Evolutionary conservation across 2,329 filamentous ascomycete genomes (phyloP).

Genomic region (Talaromyces sp.): DNA sequence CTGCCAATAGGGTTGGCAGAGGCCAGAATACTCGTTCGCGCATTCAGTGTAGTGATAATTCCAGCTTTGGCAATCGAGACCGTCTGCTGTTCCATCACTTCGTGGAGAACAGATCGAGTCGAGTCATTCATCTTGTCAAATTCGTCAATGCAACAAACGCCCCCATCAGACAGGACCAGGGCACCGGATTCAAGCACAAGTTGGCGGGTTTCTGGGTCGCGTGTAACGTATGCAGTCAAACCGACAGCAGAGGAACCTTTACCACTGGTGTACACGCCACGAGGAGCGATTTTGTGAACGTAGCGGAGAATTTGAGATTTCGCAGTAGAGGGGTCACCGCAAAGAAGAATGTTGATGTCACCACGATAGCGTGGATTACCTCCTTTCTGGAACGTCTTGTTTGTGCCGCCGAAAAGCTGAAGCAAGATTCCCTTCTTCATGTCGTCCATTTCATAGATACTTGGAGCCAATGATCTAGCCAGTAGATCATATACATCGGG

Average conservation of each 20-base stretch:
- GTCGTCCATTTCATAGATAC: conserved; percentile 96
- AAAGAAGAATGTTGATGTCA: conserved; percentile 95
- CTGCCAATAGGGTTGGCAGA: conserved; percentile 97
- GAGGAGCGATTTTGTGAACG: conserved; percentile 94
- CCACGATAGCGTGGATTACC: conserved; percentile 93
- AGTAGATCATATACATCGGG: conserved; percentile 91
- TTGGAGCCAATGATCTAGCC: conserved; percentile 84
- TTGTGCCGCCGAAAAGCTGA: conserved; percentile 94
- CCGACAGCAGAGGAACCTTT: conserved; percentile 73
- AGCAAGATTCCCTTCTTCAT: conserved; percentile 98
- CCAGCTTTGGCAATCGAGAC: conserved; percentile 74
- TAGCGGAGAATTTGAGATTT: conserved; percentile 95
- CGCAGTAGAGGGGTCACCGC: conserved; percentile 91
- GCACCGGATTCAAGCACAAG: conserved; percentile 72
- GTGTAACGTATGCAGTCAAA: conserved; percentile 72
- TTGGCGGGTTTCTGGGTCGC: conserved; percentile 68
- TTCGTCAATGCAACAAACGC: conserved; percentile 74
- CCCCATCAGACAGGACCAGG: conserved; percentile 68
- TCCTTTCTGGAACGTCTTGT: conserved; percentile 96
- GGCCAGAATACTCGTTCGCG: conserved; percentile 88
- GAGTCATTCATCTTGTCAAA: conserved; percentile 78
- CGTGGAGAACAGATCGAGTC: conserved; percentile 69
- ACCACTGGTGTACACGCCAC: conserved; percentile 72
- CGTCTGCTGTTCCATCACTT: conserved; percentile 79
- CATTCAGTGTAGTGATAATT: conserved; percentile 85